phyloP scores from a whole-genome alignment of 371 early-diverging fungal genomes.

The Antonospora locustae region DNA sequence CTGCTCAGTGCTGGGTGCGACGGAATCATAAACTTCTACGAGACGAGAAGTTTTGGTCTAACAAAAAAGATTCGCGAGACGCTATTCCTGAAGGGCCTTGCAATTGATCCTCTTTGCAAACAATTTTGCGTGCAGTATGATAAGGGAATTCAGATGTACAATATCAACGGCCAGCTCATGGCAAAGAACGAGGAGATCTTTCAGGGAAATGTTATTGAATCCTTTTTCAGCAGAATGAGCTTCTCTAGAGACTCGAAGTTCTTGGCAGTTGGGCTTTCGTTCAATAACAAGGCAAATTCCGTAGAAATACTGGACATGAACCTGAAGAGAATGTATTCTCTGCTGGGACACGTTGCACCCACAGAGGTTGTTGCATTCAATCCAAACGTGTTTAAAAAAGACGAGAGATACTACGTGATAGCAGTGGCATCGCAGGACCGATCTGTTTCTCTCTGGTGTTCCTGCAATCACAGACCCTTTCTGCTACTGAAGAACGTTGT shows the following conservation, averaged over 20 bases:
- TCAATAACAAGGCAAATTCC: conserved; percentile 39
- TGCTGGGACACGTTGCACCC: conserved; percentile 53
- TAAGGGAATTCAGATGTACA: conserved; percentile 40
- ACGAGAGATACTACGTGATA: conserved; percentile 29
- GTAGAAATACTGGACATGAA: conserved; percentile 38
- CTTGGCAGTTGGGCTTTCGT: conserved; percentile 46
- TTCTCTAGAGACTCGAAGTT: conserved; percentile 47
- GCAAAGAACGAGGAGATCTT: conserved; percentile 26
- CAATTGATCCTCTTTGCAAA: conserved; percentile 15
- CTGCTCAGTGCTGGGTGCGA: conserved; percentile 47
- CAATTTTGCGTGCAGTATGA: conserved; percentile 44
- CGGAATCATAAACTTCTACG: conserved; percentile 42
- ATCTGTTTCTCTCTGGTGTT: conserved; percentile 49
- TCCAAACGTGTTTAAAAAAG: conserved; percentile 20
- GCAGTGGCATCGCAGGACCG: conserved; percentile 53
- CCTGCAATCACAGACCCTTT: conserved; percentile 44
- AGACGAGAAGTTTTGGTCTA: conserved; percentile 10
- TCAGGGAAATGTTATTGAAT: conserved; percentile 44
- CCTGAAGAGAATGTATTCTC: conserved; percentile 31
- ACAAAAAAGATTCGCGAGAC: conserved; percentile 8
- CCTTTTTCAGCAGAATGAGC: conserved; percentile 46
- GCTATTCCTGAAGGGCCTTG: conserved; percentile 31
- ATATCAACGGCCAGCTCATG: conserved; percentile 12
- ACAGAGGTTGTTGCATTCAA: conserved; percentile 45
- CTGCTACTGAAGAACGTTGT: conserved; percentile 51